Evolutionary conservation across 768 basidiomycete genomes (phyloP), one percentile per base, ranked within the genome.

Genomic region (Amanita brunnescens): DNA sequence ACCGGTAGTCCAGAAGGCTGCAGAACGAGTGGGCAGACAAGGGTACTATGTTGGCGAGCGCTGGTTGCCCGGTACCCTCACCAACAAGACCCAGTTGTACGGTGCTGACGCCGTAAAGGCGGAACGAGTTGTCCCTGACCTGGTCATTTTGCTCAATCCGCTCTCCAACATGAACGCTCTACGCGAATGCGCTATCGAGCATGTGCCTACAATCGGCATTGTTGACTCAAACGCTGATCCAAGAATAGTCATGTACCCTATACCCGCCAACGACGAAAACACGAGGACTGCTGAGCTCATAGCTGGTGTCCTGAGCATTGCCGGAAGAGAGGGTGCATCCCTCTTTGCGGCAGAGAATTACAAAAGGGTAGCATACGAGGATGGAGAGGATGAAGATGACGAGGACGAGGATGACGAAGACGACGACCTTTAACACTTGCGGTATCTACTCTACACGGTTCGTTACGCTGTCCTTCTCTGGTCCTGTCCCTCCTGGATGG

Each of bases 181-280:
- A 60, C 82, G 87, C 49, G 96, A 99, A 70, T 94, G 91, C 60
- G 91, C 91, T 13, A 74, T 83, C 50, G 78, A 85, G 55, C 86
- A 94, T 61, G 79, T 98, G 51, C 96, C 96, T 0, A 98, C 96
- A 1, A 83, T 98, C 54, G 96, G 86, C 30, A 83, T 98, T 54
- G 81, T 94, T 49, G 96, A 99, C 67, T 91, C 93, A 18, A 92
- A 99, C 63, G 87, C 83, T 38, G 96, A 99, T 69, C 96, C 96
- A 5, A 83, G 96, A 21, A 76, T 92, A 34, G 94, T 99, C 55
- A 96, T 97, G 78, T 98, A 96, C 66, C 87, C 96, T 38, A 97
- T 99, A 61, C 94, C 93, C 0, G 93, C 91, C n/a, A 99, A 98
- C 66, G 91, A 95, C 69, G 96, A 99, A 69, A 91, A 82, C 62